Conservation (phyloP, 352 stramenopile species). For the Albugo candida region DNA sequence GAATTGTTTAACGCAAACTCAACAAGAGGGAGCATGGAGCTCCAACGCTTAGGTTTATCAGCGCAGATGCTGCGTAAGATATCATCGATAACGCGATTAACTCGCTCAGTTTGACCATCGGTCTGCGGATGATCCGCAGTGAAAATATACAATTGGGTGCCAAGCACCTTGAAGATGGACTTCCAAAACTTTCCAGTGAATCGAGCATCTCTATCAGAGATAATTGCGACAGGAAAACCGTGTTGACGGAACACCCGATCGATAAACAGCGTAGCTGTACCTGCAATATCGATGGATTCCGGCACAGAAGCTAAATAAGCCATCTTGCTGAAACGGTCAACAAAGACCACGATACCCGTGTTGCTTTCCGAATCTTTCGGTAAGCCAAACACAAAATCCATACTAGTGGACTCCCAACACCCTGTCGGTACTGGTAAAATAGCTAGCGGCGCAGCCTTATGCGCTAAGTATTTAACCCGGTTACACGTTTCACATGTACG, state of each 20-base stretch:
- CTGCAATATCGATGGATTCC: slow-evolving; percentile 4
- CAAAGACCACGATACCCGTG: slow-evolving; percentile 10
- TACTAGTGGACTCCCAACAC: slow-evolving; percentile 4
- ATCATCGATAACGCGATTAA: neutral
- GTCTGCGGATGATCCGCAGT: neutral
- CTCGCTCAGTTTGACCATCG: neutral
- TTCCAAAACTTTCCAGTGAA: neutral
- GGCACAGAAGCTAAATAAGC: slow-evolving; percentile 6
- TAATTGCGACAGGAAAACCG: too few relatives aligned
- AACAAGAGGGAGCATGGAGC: neutral
- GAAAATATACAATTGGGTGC: neutral
- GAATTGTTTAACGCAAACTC: neutral
- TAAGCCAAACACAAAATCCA: slow-evolving; percentile 11
- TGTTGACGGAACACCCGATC: slow-evolving; percentile 6
- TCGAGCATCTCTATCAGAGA: neutral
- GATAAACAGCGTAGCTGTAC: slow-evolving; percentile 11
- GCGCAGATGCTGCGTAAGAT: slow-evolving; percentile 2
- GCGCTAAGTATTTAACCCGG: slow-evolving; percentile 6
- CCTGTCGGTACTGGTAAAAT: slow-evolving; percentile 1
- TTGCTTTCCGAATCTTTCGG: slow-evolving; percentile 1
- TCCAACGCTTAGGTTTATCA: neutral
- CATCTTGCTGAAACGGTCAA: slow-evolving; percentile 17
- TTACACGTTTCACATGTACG: slow-evolving; percentile 13
- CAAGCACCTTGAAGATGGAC: neutral
- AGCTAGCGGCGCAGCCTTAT: slow-evolving; percentile 1